Evolutionary conservation across 164 flowering plant species (phyloP).

Genomic region (grape (Vitis vinifera)): ASM3070453v1 NC_081821.1:7056501-7057000

Average conservation of each 20-base stretch:
- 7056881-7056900: slow-evolving; percentile 80
- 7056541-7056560: slow-evolving; percentile 71
- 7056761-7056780: slow-evolving; percentile 63
- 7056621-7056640: slow-evolving; percentile 78
- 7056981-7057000: slow-evolving; percentile 47
- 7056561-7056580: slow-evolving; percentile 75
- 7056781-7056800: slow-evolving; percentile 87
- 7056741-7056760: slow-evolving; percentile 81
- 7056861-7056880: slow-evolving; percentile 74
- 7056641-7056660: slow-evolving; percentile 72
- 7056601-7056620: slow-evolving; percentile 46
- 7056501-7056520: slow-evolving; percentile 76
- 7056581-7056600: slow-evolving; percentile 61
- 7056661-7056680: slow-evolving; percentile 67
- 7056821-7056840: slow-evolving; percentile 76
- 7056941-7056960: slow-evolving; percentile 79
- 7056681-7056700: slow-evolving; percentile 85
- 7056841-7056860: slow-evolving; percentile 84
- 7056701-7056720: slow-evolving; percentile 82
- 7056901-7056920: slow-evolving; percentile 67
- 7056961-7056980: slow-evolving; percentile 74
- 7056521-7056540: slow-evolving; percentile 75
- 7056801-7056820: slow-evolving; percentile 71
- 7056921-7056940: slow-evolving; percentile 70
- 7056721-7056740: slow-evolving; percentile 65